These are phyloP conservation scores for Suillus lakei DNA, from an alignment of 768 basidiomycete species.

Conservation along the genomic window DNA sequence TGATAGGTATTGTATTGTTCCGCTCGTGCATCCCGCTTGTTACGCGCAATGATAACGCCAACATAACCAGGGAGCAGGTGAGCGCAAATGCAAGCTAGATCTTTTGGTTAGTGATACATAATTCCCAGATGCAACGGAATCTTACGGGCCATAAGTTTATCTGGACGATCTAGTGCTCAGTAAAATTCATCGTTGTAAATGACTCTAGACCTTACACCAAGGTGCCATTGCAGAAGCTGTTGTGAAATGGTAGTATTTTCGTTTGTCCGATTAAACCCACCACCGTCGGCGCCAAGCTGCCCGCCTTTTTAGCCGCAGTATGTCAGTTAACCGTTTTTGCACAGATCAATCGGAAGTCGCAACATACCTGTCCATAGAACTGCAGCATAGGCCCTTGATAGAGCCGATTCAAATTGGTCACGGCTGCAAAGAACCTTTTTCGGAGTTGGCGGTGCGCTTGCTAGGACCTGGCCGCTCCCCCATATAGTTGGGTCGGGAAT, in stretches of 20 bases:
- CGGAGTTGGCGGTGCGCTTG: background rate
- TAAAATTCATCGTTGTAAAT: background rate
- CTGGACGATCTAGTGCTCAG: background rate
- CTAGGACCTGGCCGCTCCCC: too few relatives aligned
- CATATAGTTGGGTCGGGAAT: background rate
- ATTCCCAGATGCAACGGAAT: background rate
- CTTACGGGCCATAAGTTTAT: conserved; percentile 22
- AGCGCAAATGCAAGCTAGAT: conserved; percentile 12
- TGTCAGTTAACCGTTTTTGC: background rate
- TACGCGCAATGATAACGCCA: conserved; percentile 4
- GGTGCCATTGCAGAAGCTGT: conserved; percentile 12
- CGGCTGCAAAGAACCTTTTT: background rate
- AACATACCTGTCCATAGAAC: conserved; percentile 17
- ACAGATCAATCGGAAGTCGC: background rate
- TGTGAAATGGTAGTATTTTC: conserved; percentile 15
- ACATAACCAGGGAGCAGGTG: conserved; percentile 12
- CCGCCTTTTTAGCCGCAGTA: conserved; percentile 11
- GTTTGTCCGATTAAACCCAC: conserved; percentile 13
- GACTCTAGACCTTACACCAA: conserved; percentile 16
- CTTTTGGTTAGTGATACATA: background rate
- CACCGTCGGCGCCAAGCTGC: conserved; percentile 8
- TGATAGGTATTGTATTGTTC: background rate
- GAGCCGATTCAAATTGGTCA: conserved; percentile 2
- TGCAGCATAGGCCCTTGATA: conserved; percentile 11
- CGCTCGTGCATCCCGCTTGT: background rate